Evolutionary conservation across 2,329 filamentous ascomycete genomes (phyloP).

Genomic region (Xylariaceae sp.): DNA sequence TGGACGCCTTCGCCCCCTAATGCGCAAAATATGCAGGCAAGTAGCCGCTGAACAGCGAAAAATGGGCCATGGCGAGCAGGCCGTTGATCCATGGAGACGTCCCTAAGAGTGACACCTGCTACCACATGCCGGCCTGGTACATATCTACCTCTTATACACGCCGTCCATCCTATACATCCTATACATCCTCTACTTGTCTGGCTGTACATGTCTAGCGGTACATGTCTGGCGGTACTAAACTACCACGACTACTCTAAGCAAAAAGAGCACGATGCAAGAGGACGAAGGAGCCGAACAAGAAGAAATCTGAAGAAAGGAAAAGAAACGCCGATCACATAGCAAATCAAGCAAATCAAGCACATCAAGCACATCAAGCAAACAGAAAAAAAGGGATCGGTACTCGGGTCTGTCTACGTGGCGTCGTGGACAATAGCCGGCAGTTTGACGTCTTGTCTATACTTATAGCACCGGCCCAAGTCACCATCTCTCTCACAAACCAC

Average conservation of each 20-base stretch:
- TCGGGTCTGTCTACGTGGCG: no score
- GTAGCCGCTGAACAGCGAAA: conserved; percentile 11
- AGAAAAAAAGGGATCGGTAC: not conserved
- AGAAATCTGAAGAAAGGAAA: not conserved
- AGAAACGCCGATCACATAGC: not conserved
- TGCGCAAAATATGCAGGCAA: conserved; percentile 21
- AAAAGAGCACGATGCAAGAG: no score
- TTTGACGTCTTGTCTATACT: no score
- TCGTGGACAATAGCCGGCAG: no score
- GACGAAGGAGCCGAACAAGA: no score
- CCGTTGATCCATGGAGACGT: conserved; percentile 16
- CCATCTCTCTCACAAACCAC: not conserved
- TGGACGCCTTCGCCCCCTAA: conserved; percentile 7
- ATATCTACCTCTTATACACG: not conserved
- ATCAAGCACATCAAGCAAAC: not conserved
- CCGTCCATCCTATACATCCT: not conserved
- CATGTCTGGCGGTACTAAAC: no score
- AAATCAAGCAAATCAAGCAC: no score
- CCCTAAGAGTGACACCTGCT: conserved; percentile 27
- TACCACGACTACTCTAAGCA: no score
- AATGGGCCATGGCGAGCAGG: conserved; percentile 12
- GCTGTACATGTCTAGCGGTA: no score
- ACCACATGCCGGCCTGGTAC: conserved; percentile 6
- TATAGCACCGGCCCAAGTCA: no score
- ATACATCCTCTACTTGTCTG: not conserved